These are phyloP conservation scores for Gardenia jasminoides DNA, from an alignment of 257 asterid genomes.

Conservation along the genomic window DNA sequence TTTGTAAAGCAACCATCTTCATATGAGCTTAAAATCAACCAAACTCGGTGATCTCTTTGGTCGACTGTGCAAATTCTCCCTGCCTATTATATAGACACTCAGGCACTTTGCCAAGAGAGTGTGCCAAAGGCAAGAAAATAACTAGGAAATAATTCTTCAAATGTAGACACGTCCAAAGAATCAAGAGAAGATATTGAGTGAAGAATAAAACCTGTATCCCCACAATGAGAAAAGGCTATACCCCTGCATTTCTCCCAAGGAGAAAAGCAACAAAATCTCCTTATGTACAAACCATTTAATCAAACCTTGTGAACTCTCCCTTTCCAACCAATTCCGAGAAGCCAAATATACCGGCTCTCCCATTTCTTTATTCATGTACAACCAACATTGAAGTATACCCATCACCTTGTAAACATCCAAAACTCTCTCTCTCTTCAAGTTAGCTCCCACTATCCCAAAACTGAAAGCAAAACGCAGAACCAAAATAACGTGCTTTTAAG, in stretches of 20 bases:
- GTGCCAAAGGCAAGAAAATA: background rate
- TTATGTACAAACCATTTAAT: constrained; percentile 26
- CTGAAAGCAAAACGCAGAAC: background rate
- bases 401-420: constrained; percentile 1
- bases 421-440: constrained; percentile 3
- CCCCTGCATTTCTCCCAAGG: constrained; percentile 16
- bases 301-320: constrained; percentile 13
- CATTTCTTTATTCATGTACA: constrained; percentile 44
- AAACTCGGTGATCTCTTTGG: background rate
- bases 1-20: background rate
- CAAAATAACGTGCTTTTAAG: constrained; percentile 8
- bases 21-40: background rate
- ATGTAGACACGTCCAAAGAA: background rate
- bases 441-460: constrained; percentile 5
- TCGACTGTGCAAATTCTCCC: background rate
- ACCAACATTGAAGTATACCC: constrained; percentile 39
- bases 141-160: background rate
- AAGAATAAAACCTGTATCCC: constrained; percentile 11
- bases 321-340: constrained; percentile 15
- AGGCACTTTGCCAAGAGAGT: background rate
- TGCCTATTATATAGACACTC: background rate
- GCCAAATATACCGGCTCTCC: constrained; percentile 18
- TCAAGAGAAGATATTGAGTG: constrained; percentile 2
- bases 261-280: constrained; percentile 17
- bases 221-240: constrained; percentile 22